Evolutionary conservation across 2,329 filamentous ascomycete genomes (phyloP).

Genomic region (Trichoderma sp.): DNA sequence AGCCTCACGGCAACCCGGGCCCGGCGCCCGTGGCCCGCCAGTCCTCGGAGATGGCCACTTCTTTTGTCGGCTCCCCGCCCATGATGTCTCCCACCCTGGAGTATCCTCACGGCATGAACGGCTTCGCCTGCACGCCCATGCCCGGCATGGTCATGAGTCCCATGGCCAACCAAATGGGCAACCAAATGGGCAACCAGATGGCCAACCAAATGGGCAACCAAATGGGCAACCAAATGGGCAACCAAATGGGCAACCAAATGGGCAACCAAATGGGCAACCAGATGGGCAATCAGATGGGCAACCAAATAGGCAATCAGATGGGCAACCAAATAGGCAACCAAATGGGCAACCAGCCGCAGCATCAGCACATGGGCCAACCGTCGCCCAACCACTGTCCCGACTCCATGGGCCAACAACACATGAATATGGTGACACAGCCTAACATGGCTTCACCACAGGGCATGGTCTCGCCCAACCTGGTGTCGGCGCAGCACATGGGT

Average conservation of each 20-base stretch:
- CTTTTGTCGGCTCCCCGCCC: slow-evolving; percentile 56
- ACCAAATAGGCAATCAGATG: slow-evolving; percentile 35
- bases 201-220: no score
- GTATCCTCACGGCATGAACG: slow-evolving; percentile 49
- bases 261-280: slow-evolving; percentile 39
- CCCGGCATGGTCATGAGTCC: slow-evolving; percentile 58
- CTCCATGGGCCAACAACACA: slow-evolving; percentile 38
- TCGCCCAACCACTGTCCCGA: slow-evolving; percentile 38
- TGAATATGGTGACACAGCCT: slow-evolving; percentile 26
- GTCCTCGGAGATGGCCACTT: slow-evolving; percentile 47
- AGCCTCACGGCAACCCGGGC: slow-evolving; percentile 39
- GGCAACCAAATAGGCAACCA: slow-evolving; percentile 33
- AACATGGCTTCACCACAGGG: slow-evolving; percentile 27
- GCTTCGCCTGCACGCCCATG: slow-evolving; percentile 51
- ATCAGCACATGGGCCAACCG: slow-evolving; percentile 40
- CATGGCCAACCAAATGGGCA: slow-evolving; percentile 39
- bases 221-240: slow-evolving; percentile 39
- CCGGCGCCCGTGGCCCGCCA: slow-evolving; percentile 38
- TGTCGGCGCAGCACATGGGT: no score
- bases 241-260: slow-evolving; percentile 39
- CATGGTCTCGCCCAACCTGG: no score
- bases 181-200: no score
- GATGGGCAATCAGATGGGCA: slow-evolving; percentile 38
- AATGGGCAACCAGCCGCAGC: slow-evolving; percentile 23
- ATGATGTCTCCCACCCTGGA: slow-evolving; percentile 59